These are phyloP conservation scores for Vigna angularis DNA, from an alignment of 306 rosid species.

Conservation along the genomic window DNA sequence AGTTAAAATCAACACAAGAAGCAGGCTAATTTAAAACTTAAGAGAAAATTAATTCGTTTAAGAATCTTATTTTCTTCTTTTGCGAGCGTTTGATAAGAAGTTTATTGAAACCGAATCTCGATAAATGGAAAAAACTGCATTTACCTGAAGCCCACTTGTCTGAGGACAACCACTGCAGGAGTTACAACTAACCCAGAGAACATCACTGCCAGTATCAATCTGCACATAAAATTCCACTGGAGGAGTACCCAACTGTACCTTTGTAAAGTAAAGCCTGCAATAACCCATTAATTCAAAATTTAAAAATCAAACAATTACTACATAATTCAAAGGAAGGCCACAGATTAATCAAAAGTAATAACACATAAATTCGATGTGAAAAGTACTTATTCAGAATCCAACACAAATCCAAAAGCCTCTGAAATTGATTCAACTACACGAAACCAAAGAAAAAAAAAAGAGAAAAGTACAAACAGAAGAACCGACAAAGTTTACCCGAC, in stretches of 20 bases:
- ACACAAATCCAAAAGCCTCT: slow-evolving; percentile 21
- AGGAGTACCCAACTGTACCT: slow-evolving; percentile 88
- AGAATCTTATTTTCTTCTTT: neutral
- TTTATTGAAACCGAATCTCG: neutral
- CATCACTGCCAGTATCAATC: slow-evolving; percentile 99
- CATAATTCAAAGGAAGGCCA: neutral
- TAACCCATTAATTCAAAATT: slow-evolving; percentile 36
- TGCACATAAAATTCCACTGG: slow-evolving; percentile 87
- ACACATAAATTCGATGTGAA: neutral
- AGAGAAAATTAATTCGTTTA: neutral
- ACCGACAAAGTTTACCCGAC: slow-evolving; percentile 69
- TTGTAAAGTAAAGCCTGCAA: slow-evolving; percentile 85
- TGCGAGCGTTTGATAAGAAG: neutral
- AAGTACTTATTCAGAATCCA: slow-evolving; percentile 34
- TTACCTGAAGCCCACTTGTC: slow-evolving; percentile 88
- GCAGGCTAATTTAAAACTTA: neutral
- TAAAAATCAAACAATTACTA: neutral
- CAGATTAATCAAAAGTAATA: slow-evolving; percentile 30
- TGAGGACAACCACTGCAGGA: slow-evolving; percentile 93
- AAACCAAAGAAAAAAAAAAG: slow-evolving; percentile 18
- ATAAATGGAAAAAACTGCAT: slow-evolving; percentile 22
- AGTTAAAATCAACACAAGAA: neutral
- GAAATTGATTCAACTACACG: slow-evolving; percentile 22
- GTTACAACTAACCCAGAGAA: slow-evolving; percentile 88
- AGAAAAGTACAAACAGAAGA: slow-evolving; percentile 7